Base-by-base conservation (phyloP, 495 filamentous ascomycete genomes). In the Patellaria atrata region DNA sequence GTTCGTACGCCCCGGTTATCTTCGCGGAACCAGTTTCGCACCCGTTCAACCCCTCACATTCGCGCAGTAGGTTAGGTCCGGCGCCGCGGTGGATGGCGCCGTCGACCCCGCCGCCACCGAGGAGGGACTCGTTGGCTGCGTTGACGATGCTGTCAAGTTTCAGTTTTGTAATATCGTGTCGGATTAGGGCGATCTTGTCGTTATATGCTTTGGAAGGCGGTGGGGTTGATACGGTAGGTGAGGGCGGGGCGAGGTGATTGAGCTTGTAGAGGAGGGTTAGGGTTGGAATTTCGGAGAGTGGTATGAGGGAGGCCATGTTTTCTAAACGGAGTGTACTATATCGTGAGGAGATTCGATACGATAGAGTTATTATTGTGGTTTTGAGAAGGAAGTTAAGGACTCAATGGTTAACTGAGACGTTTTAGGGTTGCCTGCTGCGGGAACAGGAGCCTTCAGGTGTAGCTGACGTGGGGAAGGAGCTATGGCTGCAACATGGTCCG, bases 91-190 rank as follows among this genome's bases (percentile, higher is more conserved):
- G 89, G 47, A 96, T 93, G 15, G 82, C 55, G 30, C 53, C 50
- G 27, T 57, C 55, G 15, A 94, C 84, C 22, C 87, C 89, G 11
- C 83, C 82, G 26, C 89, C 89, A 30, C 83, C 80, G 2, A 80
- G 63, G 0, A 97, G 68, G 5, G 67, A 74, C 12, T 59, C 55
- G 52, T 94, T 94, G 14, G 89, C 86, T 7, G 89, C 87, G 55
- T 96, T 94, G 50, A 94, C 86, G 47, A 94, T 94, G 38, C 75
- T 76, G 45, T 81, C 82, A 21, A 85, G 71, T 27, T 64, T 54
- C 11, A 97, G 70, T 9, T 61, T 76, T 10, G 86, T 94, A 57
- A 97, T 93, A 54, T 94, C 86, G 30, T 68, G 64, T 34, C 72
- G 72, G 43, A 89, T 64, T 20, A 82, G 54, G 16, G 67, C 67